These are phyloP conservation scores for Puccinia coronata DNA, from an alignment of 1,284 basidiomycete species.

Conservation along the genomic window DNA sequence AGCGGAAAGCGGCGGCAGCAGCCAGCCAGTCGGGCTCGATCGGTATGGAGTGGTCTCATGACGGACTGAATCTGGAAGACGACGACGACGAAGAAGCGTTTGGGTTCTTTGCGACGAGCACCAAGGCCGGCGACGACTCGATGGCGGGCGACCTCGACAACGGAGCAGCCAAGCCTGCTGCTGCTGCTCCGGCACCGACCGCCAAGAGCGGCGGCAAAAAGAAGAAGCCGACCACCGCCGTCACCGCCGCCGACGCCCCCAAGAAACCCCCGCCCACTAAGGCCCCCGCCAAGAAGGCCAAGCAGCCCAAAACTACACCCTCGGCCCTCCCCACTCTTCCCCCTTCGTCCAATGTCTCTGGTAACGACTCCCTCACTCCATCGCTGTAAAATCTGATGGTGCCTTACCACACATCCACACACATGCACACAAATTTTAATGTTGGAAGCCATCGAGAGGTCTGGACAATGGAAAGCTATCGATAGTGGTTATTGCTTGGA, in stretches of 20 bases:
- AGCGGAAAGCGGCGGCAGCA: conserved; percentile 39
- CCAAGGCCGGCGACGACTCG: not conserved
- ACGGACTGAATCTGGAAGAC: conserved; percentile 7
- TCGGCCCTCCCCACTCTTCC: not conserved
- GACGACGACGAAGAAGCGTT: conserved; percentile 48
- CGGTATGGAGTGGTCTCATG: not conserved
- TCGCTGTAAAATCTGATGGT: too few relatives aligned
- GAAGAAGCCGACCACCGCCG: too few relatives aligned
- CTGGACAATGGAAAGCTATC: too few relatives aligned
- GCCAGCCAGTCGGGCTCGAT: not conserved
- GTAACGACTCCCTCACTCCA: too few relatives aligned
- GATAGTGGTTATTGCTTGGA: too few relatives aligned
- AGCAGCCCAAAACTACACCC: not conserved
- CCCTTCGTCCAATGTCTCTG: not conserved
- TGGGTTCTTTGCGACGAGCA: conserved; percentile 38
- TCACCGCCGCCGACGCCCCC: not conserved
- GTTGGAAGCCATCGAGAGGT: too few relatives aligned
- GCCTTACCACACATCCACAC: too few relatives aligned
- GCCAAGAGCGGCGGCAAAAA: not conserved
- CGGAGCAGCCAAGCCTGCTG: not conserved
- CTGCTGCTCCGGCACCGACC: too few relatives aligned
- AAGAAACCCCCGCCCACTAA: not conserved
- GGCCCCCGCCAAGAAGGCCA: not conserved
- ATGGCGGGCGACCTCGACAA: not conserved
- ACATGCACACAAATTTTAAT: too few relatives aligned